phyloP scores from a whole-genome alignment of 2,329 filamentous ascomycete genomes.

The Malbranchea cinnamomea region DNA sequence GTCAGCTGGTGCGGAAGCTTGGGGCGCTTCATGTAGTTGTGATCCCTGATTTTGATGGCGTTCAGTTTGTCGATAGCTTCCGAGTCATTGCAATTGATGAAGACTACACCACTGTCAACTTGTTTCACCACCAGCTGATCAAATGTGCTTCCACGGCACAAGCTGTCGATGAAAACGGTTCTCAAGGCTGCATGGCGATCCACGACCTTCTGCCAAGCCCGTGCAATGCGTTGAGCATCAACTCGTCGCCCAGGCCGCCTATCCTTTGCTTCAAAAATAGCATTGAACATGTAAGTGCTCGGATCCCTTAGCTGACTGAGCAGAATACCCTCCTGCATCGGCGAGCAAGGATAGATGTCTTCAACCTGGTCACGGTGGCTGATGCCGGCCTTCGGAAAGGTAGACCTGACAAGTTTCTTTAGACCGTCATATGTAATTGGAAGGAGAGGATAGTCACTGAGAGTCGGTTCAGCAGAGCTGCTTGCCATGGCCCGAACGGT shows the following conservation, averaged over 20 bases:
- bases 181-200: slow-evolving; percentile 20
- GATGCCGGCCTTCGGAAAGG: slow-evolving; percentile 21
- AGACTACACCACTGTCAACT: slow-evolving; percentile 14
- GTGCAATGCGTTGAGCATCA: slow-evolving; percentile 16
- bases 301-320: slow-evolving; percentile 23
- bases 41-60: slow-evolving; percentile 6
- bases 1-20: slow-evolving; percentile 25
- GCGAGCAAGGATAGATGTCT: slow-evolving; percentile 19
- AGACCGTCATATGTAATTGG: slow-evolving; percentile 29
- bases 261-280: slow-evolving; percentile 18
- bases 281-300: slow-evolving; percentile 22
- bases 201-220: slow-evolving; percentile 20
- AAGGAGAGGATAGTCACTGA: slow-evolving; percentile 33
- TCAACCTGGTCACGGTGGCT: slow-evolving; percentile 23
- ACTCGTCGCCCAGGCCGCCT: slow-evolving; percentile 9
- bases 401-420: slow-evolving; percentile 21
- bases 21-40: slow-evolving; percentile 5
- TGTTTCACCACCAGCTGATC: slow-evolving; percentile 24
- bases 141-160: slow-evolving; percentile 21
- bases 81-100: slow-evolving; percentile 8
- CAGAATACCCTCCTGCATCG: slow-evolving; percentile 14
- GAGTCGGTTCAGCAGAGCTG: slow-evolving; percentile 17
- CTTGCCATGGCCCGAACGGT: slow-evolving; percentile 15
- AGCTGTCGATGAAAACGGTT: slow-evolving; percentile 22
- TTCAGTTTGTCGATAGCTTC: slow-evolving; percentile 7